Evolutionary conservation across 495 filamentous ascomycete species (phyloP).

Genomic region (Paragyromitra xinjiangensis): DNA sequence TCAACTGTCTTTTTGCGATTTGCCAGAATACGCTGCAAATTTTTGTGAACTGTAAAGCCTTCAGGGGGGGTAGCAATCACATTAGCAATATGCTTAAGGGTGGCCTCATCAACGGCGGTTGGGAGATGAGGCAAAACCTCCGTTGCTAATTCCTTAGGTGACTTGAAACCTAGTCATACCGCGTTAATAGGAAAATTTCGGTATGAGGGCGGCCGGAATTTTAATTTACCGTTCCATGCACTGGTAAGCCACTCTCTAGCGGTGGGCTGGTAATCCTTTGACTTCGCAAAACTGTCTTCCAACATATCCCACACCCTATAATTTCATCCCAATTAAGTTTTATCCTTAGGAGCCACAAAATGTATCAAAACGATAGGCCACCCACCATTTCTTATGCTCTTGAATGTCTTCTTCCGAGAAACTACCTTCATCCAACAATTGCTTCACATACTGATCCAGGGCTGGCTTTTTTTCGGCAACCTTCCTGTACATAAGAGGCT

Average conservation of each 20-base stretch:
- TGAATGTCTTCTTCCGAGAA: slow-evolving; percentile 98
- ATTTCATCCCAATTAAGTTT: slow-evolving; percentile 20
- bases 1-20: slow-evolving; percentile 90
- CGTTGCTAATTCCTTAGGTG: slow-evolving; percentile 93
- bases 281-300: slow-evolving; percentile 93
- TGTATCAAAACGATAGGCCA: neutral
- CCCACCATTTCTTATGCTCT: slow-evolving; percentile 93
- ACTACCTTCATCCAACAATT: slow-evolving; percentile 86
- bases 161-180: slow-evolving; percentile 74
- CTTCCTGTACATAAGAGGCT: slow-evolving; percentile 98
- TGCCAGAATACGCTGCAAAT: slow-evolving; percentile 93
- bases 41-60: slow-evolving; percentile 86
- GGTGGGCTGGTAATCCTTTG: slow-evolving; percentile 95
- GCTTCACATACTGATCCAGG: slow-evolving; percentile 85
- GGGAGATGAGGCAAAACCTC: slow-evolving; percentile 93
- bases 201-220: neutral
- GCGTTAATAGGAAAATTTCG: slow-evolving; percentile 20
- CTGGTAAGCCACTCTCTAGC: slow-evolving; percentile 98
- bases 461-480: slow-evolving; percentile 81
- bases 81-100: slow-evolving; percentile 79
- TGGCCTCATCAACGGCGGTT: slow-evolving; percentile 76
- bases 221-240: slow-evolving; percentile 81
- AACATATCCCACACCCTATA: slow-evolving; percentile 91
- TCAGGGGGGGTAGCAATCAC: slow-evolving; percentile 79
- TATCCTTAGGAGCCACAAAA: neutral